Evolutionary conservation across 495 filamentous ascomycete species (phyloP).

Genomic region (Penicillium turbatum): DNA sequence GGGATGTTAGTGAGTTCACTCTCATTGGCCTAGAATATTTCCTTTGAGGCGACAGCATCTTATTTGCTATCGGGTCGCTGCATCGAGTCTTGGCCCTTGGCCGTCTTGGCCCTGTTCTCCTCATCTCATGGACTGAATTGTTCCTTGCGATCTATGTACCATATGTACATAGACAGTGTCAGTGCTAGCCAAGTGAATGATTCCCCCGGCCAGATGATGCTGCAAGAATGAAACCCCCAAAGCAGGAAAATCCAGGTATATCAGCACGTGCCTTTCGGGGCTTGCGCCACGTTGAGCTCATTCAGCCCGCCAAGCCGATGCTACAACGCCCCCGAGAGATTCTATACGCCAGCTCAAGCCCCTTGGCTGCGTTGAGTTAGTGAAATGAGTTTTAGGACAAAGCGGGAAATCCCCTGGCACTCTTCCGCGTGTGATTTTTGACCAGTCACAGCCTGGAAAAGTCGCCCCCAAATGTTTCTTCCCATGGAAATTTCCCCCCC

Average conservation of each 20-base stretch:
- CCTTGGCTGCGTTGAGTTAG: neutral
- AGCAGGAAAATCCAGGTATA: neutral
- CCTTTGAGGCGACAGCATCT: neutral
- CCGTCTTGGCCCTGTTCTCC: neutral
- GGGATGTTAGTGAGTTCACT: neutral
- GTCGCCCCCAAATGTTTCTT: slow-evolving; percentile 12
- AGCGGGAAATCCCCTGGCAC: neutral
- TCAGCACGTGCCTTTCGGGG: slow-evolving; percentile 6
- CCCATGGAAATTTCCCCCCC: slow-evolving; percentile 10
- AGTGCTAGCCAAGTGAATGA: neutral
- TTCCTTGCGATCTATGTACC: neutral
- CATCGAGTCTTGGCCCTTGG: neutral
- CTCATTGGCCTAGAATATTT: neutral
- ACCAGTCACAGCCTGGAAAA: slow-evolving; percentile 14
- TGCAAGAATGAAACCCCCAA: neutral
- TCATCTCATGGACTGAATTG: too few relatives aligned
- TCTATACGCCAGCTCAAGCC: slow-evolving; percentile 7
- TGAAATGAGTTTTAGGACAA: neutral
- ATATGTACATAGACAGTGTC: neutral
- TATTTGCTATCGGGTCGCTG: neutral
- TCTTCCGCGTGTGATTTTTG: neutral
- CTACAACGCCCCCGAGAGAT: slow-evolving; percentile 14
- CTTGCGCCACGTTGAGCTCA: slow-evolving; percentile 1
- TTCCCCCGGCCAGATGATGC: too few relatives aligned
- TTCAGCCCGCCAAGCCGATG: slow-evolving; percentile 12